Evolutionary conservation across 1,284 basidiomycete species (phyloP).

Genomic region (Rhodotorula glutinis): DNA sequence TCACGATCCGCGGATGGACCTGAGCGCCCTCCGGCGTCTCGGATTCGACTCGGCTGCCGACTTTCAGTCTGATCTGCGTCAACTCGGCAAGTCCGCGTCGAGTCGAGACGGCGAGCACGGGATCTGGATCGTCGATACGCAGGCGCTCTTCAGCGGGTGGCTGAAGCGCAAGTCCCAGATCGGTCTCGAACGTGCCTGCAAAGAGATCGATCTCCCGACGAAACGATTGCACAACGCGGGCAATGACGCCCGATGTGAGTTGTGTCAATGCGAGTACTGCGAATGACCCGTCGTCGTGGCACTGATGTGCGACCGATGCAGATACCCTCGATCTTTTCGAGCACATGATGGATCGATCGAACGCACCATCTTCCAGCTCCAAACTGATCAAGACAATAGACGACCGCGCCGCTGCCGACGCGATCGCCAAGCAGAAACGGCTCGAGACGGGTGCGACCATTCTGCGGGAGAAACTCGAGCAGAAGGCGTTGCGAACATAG

Average conservation of each 20-base stretch:
- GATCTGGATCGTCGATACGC: constrained; percentile 31
- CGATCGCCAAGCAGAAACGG: not conserved
- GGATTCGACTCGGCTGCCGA: constrained; percentile 17
- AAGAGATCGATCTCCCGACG: constrained; percentile 16
- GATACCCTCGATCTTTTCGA: constrained; percentile 32
- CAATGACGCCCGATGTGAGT: constrained; percentile 33
- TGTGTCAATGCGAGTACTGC: too few species aligned
- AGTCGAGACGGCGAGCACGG: not conserved
- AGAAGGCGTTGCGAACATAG: not conserved
- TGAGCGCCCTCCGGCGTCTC: constrained; percentile 16
- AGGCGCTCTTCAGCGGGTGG: constrained; percentile 29
- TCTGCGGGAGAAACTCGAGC: not conserved
- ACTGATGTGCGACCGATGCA: too few species aligned
- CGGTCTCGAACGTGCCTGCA: constrained; percentile 24
- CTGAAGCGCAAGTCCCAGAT: constrained; percentile 9
- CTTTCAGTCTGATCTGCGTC: constrained; percentile 10
- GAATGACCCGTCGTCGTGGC: too few species aligned
- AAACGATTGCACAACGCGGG: constrained; percentile 32
- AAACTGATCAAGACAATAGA: not conserved
- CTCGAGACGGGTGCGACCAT: not conserved
- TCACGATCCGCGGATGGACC: constrained; percentile 32
- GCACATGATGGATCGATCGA: constrained; percentile 17
- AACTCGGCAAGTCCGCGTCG: not conserved
- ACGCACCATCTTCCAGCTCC: not conserved
- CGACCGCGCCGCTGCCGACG: not conserved